Evolutionary conservation across 2,329 filamentous ascomycete genomes (phyloP).

Genomic region (Penicillium decumbens): DNA sequence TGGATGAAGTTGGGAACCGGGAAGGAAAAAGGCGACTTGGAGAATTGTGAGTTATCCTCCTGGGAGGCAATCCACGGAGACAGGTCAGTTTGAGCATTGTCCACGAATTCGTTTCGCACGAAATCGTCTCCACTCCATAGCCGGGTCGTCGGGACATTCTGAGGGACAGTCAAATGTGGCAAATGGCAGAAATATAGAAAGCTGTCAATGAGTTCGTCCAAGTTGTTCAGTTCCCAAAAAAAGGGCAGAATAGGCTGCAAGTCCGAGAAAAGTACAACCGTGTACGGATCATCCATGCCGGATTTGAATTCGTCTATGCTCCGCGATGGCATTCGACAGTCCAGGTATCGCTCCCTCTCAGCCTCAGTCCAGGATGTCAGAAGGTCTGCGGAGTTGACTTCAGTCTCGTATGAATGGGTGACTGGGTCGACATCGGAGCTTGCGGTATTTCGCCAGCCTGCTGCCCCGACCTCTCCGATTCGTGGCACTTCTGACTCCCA

Average conservation of each 20-base stretch:
- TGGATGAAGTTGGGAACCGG: constrained; percentile 37
- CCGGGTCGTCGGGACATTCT: constrained; percentile 24
- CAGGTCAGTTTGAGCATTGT: constrained; percentile 22
- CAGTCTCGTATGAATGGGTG: constrained; percentile 19
- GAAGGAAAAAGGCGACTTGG: constrained; percentile 31
- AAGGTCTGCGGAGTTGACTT: constrained; percentile 26
- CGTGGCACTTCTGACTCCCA: constrained; percentile 83
- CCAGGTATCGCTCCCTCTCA: constrained; percentile 51
- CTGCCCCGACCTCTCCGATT: constrained; percentile 67
- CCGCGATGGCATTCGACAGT: constrained; percentile 61
- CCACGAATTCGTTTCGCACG: constrained; percentile 41
- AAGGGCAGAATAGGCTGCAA: constrained; percentile 57
- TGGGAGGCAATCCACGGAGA: constrained; percentile 25
- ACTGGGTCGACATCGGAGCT: constrained; percentile 34
- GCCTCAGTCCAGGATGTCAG: constrained; percentile 46
- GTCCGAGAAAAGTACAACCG: constrained; percentile 76
- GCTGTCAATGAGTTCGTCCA: constrained; percentile 57
- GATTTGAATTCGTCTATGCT: constrained; percentile 62
- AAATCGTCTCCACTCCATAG: constrained; percentile 54
- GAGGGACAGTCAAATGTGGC: constrained; percentile 48
- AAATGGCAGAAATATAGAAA: constrained; percentile 66
- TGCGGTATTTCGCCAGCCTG: constrained; percentile 58
- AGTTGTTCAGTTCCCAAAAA: constrained; percentile 30
- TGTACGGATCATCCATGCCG: constrained; percentile 74
- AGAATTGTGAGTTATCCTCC: constrained; percentile 4